Evolutionary conservation across 805 yeast species (phyloP), one percentile per base, ranked within the genome.

Genomic region (Myxozyma geophila): DNA sequence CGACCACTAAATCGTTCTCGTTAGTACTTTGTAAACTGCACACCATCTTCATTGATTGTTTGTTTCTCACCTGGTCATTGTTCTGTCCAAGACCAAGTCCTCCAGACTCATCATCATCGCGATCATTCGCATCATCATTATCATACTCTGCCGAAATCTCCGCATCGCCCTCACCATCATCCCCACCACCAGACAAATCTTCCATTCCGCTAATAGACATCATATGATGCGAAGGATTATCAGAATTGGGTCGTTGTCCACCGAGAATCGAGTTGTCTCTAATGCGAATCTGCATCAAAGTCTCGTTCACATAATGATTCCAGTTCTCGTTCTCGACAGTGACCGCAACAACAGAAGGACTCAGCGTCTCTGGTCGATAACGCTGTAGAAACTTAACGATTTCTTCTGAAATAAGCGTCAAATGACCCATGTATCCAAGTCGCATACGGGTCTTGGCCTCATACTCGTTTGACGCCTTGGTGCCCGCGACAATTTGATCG

Each of bases 351-450:
- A 86, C 84, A 5, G 78, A 72, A 2, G 83, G 82, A 1, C 89
- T 82, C 13, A 86, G 81, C 28, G 84, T 75, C 65, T 85, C 88
- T 7, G 88, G 86, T 44, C 85, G 80, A 70, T 84, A 85, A 17
- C 85, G 74, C n/a, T 82, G 80, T 8, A 79, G 77, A 75, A 95
- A 95, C 74, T 95, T 95, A 54, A 92, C 97, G 52, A 95, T 92
- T 74, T 95, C 99, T 74, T 95, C 99, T 57, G 97, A 92, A 61
- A 95, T 90, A 57, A 95, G 79, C 5, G 96, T 91, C 67, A 95
- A 78, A 74, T 95, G 99, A n/a, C 99, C 99, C 91, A 92, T 92
- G 74, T 91, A 95, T 0, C 99, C 99, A 46, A 92, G 83, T 60
- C 96, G 82, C 47, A 89, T 83, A 4, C 85, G 85, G 15, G 81